phyloP scores from a whole-genome alignment of 805 yeast genomes.

The Wickerhamiella brachini region DNA sequence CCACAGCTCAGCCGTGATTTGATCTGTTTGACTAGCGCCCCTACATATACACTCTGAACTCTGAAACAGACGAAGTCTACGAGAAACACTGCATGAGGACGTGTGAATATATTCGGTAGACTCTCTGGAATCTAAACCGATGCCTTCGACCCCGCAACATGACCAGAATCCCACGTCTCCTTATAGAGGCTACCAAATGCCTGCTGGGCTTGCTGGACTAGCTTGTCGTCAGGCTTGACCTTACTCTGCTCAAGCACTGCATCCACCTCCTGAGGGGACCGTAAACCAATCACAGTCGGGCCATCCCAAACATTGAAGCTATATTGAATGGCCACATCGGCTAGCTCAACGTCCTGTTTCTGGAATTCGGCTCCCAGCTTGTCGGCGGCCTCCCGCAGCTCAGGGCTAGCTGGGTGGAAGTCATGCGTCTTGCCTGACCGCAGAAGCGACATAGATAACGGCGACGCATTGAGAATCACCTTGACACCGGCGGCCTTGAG shows the following conservation, averaged over 20 bases:
- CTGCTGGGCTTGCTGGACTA: not conserved
- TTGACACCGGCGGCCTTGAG: slow-evolving; percentile 42
- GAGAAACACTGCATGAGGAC: too few species aligned
- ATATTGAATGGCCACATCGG: slow-evolving; percentile 67
- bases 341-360: slow-evolving; percentile 44
- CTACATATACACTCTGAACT: too few species aligned
- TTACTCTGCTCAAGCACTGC: slow-evolving; percentile 48
- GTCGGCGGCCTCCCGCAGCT: slow-evolving; percentile 34
- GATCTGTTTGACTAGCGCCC: too few species aligned
- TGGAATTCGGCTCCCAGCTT: slow-evolving; percentile 35
- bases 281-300: slow-evolving; percentile 66
- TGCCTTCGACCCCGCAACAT: not conserved
- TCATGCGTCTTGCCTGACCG: slow-evolving; percentile 50
- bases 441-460: slow-evolving; percentile 75
- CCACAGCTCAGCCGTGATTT: too few species aligned
- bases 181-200: slow-evolving; percentile 12
- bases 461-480: slow-evolving; percentile 65
- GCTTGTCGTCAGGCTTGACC: slow-evolving; percentile 25
- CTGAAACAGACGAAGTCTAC: too few species aligned
- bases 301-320: slow-evolving; percentile 57
- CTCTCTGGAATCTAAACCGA: too few species aligned
- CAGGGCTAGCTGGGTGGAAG: slow-evolving; percentile 68
- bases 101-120: too few species aligned
- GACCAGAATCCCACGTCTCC: slow-evolving; percentile 8
- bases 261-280: slow-evolving; percentile 47